Evolutionary conservation across 2,329 filamentous ascomycete genomes (phyloP).

Genomic region (Botryosphaeria dothidea): DNA sequence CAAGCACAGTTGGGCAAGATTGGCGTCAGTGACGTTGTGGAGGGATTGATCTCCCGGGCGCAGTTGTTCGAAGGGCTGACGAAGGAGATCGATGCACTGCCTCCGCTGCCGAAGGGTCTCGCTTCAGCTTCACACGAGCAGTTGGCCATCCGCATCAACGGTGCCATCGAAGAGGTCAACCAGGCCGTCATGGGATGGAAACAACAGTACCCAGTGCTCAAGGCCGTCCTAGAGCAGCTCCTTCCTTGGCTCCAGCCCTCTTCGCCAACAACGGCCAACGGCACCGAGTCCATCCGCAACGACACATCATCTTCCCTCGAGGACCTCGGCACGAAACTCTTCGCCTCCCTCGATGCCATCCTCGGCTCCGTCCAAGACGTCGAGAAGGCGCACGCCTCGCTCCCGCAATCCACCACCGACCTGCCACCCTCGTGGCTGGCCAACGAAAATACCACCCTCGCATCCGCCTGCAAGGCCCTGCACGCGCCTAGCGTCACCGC

Average conservation of each 20-base stretch:
- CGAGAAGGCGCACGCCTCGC: conserved; percentile 55
- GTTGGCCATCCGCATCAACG: not conserved
- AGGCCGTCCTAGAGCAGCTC: not conserved
- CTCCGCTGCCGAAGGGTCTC: conserved; percentile 11
- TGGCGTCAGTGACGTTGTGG: conserved; percentile 10
- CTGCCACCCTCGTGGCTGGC: conserved; percentile 66
- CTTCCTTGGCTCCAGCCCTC: not conserved
- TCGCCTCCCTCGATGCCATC: conserved; percentile 70
- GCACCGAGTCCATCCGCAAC: not conserved
- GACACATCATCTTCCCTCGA: conserved; percentile 25
- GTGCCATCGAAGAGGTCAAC: not conserved
- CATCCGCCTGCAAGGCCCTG: conserved; percentile 57
- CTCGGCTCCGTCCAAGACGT: conserved; percentile 78
- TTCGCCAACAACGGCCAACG: not conserved
- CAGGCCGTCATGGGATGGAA: not conserved
- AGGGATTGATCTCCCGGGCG: not conserved
- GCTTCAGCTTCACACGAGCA: not conserved
- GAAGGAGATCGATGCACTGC: not conserved
- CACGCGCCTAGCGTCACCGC: conserved; percentile 58
- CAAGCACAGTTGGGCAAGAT: conserved; percentile 65
- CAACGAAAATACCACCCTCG: conserved; percentile 43
- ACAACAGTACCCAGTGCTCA: not conserved
- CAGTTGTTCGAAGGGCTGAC: not conserved
- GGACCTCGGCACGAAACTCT: conserved; percentile 59
- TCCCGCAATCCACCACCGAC: conserved; percentile 61